Base-by-base conservation (phyloP, 805 yeast species). In the Monosporozyma aerobia region DNA sequence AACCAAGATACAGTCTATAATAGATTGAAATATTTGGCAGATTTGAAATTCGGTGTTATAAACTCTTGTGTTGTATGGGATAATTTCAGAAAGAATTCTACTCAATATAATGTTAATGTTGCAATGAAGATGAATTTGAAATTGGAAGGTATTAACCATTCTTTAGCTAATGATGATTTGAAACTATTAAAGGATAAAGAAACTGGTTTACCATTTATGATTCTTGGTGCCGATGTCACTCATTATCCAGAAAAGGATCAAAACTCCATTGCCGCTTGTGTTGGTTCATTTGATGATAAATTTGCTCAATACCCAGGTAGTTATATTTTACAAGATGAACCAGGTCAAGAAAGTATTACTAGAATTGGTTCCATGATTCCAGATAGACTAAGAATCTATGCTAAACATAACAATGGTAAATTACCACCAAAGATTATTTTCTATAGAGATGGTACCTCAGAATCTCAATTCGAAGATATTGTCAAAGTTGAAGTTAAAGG, bases 371-470 rank as follows among this genome's bases (percentile, higher is more conserved):
- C 47, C 19, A 23, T 60, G 33, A 48, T 59, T 23, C 30, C 49
- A 33, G 53, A 54, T 25, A 57, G 62, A 52, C 51, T 59, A 46
- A 54, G 53, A 37, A 3, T 53, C 4, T 60, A 59, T 50, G 56
- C 53, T 51, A 27, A 48, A 11, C 58, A 60, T 27, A 59, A 59
- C 40, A 51, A 53, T 23, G 61, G 61, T 41, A 57, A 60, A 46
- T 51, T 60, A 44, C 63, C 63, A 13, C 56, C 62, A 49, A 59
- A 54, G 53, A 53, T 60, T 22, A 16, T 60, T 35, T 59, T 55
- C 44, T 60, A 56, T 52, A 60, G 62, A 57, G 62, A 60, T 55
- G 62, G 63, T 55, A 57, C 59, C 13, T 60, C 63, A 44, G 63
- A 59, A 47, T 53, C 58, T 9, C 62, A 60, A 54, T 56, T 60